phyloP scores from a whole-genome alignment of 257 asterid genomes.

The Nicotiana noctiflora region DNA sequence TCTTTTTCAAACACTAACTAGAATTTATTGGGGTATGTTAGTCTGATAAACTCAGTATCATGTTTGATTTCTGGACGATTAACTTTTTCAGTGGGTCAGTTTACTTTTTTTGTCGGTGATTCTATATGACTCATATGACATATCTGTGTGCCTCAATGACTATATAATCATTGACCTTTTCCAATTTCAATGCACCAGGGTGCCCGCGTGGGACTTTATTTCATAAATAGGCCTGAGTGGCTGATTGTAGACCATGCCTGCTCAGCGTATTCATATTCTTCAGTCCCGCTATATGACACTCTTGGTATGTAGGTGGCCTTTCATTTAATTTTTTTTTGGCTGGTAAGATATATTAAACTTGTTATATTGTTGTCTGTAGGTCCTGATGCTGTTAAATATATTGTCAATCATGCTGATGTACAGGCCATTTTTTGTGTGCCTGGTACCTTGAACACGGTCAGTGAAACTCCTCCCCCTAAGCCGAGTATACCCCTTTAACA shows the following conservation, averaged over 20 bases:
- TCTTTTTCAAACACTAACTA: neutral
- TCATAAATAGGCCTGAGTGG: slow-evolving; percentile 95
- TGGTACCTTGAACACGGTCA: slow-evolving; percentile 68
- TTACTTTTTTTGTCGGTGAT: neutral
- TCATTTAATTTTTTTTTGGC: slow-evolving; percentile 17
- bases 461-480: slow-evolving; percentile 17
- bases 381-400: slow-evolving; percentile 94
- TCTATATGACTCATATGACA: neutral
- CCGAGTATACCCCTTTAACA: slow-evolving; percentile 4
- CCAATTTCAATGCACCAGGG: slow-evolving; percentile 46
- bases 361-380: slow-evolving; percentile 36
- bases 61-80: neutral
- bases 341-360: slow-evolving; percentile 16
- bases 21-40: neutral
- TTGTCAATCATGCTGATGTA: slow-evolving; percentile 71
- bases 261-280: slow-evolving; percentile 77
- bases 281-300: slow-evolving; percentile 96
- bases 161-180: neutral
- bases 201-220: slow-evolving; percentile 79
- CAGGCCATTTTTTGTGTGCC: slow-evolving; percentile 88
- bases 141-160: neutral
- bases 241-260: slow-evolving; percentile 87
- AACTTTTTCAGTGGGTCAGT: neutral
- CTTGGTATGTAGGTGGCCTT: slow-evolving; percentile 63
- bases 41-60: neutral